A percentile compares a stretch with the other conserved stretches of the same genome.
Conservation (phyloP, 2,329 filamentous ascomycete species). For the Nemania sp. region DNA sequence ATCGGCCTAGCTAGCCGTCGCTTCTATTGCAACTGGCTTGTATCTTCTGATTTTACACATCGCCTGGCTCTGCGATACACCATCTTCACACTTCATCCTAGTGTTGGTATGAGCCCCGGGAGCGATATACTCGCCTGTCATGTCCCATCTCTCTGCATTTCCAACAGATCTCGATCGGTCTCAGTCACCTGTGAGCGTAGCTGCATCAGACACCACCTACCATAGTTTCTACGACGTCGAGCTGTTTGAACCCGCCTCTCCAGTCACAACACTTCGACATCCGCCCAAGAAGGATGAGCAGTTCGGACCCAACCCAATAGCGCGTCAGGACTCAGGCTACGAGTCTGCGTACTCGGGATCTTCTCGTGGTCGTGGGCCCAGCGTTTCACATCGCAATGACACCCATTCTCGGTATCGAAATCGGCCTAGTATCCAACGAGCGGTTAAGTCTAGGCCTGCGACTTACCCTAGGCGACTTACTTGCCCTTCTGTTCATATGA, state of each 20-base stretch:
- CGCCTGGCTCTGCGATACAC: background rate
- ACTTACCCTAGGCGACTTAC: conserved; percentile 27
- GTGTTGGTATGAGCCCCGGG: conserved; percentile 12
- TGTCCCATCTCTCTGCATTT: conserved; percentile 32
- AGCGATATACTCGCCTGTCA: conserved; percentile 23
- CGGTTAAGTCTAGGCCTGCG: conserved; percentile 43
- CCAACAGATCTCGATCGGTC: conserved; percentile 33
- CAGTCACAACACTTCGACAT: conserved; percentile 17
- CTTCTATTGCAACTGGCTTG: background rate
- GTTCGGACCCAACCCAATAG: conserved; percentile 48
- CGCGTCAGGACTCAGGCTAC: conserved; percentile 62
- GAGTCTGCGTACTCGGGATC: conserved; percentile 52
- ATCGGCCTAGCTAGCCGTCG: background rate
- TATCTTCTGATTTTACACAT: background rate
- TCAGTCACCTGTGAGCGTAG: conserved; percentile 46
- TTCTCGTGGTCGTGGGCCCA: conserved; percentile 36
- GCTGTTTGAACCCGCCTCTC: conserved; percentile 46
- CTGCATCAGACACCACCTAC: conserved; percentile 54
- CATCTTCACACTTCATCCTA: background rate
- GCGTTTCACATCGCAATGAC: conserved; percentile 35
- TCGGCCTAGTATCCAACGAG: conserved; percentile 48
- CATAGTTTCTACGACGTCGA: conserved; percentile 59
- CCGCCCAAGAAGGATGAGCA: conserved; percentile 30
- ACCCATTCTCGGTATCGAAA: conserved; percentile 42
- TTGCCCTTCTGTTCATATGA: conserved; percentile 33